phyloP scores from a whole-genome alignment of 1,284 basidiomycete genomes.

The Moesziomyces aphidis region DNA sequence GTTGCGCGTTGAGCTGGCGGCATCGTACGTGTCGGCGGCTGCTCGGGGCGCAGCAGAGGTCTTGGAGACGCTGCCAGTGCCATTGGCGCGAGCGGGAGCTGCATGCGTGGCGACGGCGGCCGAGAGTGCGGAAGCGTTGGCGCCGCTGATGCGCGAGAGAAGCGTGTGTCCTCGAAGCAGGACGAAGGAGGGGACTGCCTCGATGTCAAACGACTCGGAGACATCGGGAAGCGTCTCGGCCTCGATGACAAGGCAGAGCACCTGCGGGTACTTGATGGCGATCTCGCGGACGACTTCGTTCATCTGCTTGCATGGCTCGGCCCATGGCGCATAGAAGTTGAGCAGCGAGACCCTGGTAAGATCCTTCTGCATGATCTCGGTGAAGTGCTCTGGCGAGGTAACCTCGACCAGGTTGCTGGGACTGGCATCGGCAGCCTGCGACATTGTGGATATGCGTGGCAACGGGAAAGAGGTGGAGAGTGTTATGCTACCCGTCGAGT shows the following conservation, averaged over 20 bases:
- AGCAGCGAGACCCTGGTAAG: conserved; percentile 63
- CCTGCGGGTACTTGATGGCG: conserved; percentile 77
- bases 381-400: conserved; percentile 64
- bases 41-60: conserved; percentile 55
- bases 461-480: neutral
- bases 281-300: conserved; percentile 69
- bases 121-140: conserved; percentile 80
- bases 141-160: conserved; percentile 83
- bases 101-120: conserved; percentile 73
- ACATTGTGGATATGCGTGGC: conserved; percentile 4
- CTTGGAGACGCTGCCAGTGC: conserved; percentile 49
- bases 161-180: conserved; percentile 89
- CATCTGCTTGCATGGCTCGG: conserved; percentile 67
- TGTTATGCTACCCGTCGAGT: too few species aligned
- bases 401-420: conserved; percentile 60
- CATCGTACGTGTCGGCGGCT: conserved; percentile 51
- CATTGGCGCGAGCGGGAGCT: conserved; percentile 67
- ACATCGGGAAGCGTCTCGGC: conserved; percentile 90
- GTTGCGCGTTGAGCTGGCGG: conserved; percentile 25
- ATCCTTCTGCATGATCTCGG: conserved; percentile 59
- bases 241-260: conserved; percentile 87
- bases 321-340: conserved; percentile 68
- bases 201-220: conserved; percentile 90
- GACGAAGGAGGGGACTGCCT: conserved; percentile 88
- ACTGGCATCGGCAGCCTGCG: conserved; percentile 18